Evolutionary conservation across 345 rosid genomes (phyloP).

Genomic region (Hevea brasiliensis): DNA sequence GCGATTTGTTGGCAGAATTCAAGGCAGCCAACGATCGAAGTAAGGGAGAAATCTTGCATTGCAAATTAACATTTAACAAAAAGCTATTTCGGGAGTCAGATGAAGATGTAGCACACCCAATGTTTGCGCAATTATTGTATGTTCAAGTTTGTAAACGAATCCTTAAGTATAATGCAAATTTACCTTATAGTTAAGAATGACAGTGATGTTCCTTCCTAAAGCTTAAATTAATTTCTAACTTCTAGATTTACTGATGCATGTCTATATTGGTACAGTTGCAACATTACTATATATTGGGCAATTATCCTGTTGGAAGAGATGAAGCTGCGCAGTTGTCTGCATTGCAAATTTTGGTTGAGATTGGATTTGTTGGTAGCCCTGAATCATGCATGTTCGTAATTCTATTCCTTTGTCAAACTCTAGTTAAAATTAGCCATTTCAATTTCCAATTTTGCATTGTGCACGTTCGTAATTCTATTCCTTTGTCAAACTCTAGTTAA

Average conservation of each 20-base stretch:
- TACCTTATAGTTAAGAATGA: background rate
- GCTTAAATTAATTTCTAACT: background rate
- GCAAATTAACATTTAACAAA: slow-evolving; percentile 85
- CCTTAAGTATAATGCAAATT: slow-evolving; percentile 7
- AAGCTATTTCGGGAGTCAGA: slow-evolving; percentile 95
- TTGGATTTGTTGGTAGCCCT: slow-evolving; percentile 81
- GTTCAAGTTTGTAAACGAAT: slow-evolving; percentile 68
- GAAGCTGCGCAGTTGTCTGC: slow-evolving; percentile 98
- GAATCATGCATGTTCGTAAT: slow-evolving; percentile 83
- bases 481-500: background rate
- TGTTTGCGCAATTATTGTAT: slow-evolving; percentile 93
- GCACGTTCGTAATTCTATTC: slow-evolving; percentile 59
- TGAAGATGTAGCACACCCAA: slow-evolving; percentile 88
- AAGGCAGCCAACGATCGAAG: slow-evolving; percentile 92
- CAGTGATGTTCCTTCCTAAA: background rate
- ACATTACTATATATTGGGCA: slow-evolving; percentile 93
- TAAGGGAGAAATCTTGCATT: slow-evolving; percentile 94
- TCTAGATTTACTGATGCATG: slow-evolving; percentile 22
- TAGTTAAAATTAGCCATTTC: background rate
- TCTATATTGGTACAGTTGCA: slow-evolving; percentile 63
- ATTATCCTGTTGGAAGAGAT: slow-evolving; percentile 98
- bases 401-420: slow-evolving; percentile 9
- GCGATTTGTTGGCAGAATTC: slow-evolving; percentile 88
- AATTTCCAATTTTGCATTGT: slow-evolving; percentile 17
- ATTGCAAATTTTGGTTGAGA: slow-evolving; percentile 87